phyloP scores from a whole-genome alignment of 176 grass and related monocot genomes.

The Musa acuminata region DNA sequence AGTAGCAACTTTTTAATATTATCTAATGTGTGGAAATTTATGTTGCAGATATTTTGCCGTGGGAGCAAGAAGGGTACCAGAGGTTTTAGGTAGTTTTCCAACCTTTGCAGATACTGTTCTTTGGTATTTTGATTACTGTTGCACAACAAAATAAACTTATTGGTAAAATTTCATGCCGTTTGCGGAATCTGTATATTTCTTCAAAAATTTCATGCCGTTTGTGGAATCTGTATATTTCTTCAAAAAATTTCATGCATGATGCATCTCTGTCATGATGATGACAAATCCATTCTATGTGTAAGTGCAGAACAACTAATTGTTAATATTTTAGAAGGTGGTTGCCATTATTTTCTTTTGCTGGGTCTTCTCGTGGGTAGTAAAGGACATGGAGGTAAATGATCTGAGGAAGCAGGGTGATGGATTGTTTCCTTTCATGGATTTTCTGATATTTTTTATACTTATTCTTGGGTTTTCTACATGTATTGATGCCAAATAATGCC shows the following conservation, averaged over 20 bases:
- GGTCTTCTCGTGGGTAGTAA: not conserved
- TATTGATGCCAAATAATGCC: not conserved
- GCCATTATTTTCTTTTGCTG: not conserved
- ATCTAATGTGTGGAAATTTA: constrained; percentile 21
- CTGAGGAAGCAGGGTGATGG: not conserved
- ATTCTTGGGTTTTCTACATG: not conserved
- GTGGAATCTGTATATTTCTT: not conserved
- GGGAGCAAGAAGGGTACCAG: constrained; percentile 90
- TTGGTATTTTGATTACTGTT: not conserved
- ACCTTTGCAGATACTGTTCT: constrained; percentile 13
- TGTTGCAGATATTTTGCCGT: constrained; percentile 81
- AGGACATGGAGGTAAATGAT: not conserved
- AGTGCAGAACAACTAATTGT: too few relatives aligned
- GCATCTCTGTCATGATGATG: not conserved
- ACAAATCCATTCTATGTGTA: not conserved
- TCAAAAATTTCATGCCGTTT: not conserved
- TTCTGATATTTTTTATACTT: not conserved
- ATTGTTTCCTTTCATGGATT: not conserved
- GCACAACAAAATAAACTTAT: not conserved
- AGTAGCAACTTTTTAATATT: not conserved
- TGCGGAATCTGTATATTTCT: not conserved
- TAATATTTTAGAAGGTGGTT: too few relatives aligned
- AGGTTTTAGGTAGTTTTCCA: constrained; percentile 68
- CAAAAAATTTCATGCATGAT: not conserved
- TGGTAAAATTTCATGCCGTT: not conserved